Evolutionary conservation across 169 alveolate species (phyloP).

Genomic region (Cryptosporidium bovis): DNA sequence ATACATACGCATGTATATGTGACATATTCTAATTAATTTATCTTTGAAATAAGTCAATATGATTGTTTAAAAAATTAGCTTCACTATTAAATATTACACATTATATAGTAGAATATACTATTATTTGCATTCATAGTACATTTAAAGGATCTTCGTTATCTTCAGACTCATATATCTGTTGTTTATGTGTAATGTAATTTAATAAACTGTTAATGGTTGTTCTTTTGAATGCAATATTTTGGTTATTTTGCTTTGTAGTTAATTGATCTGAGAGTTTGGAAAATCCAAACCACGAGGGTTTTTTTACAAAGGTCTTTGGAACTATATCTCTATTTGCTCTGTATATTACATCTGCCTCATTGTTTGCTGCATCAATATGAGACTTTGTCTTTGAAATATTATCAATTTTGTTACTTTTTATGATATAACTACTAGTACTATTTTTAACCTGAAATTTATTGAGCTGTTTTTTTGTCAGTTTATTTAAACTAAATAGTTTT

Average conservation of each 20-base stretch:
- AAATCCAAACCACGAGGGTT: constrained; percentile 60
- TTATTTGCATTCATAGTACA: constrained; percentile 17
- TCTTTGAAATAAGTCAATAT: background rate
- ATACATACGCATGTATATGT: too few relatives aligned
- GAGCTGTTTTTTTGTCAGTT: constrained; percentile 18
- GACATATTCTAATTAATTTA: background rate
- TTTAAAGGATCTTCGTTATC: constrained; percentile 67
- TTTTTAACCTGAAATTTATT: constrained; percentile 18
- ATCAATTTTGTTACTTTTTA: too few relatives aligned
- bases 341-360: too few relatives aligned
- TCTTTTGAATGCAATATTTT: background rate
- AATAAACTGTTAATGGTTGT: background rate
- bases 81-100: background rate
- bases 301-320: background rate
- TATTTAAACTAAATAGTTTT: constrained; percentile 33
- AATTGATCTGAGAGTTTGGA: constrained; percentile 3
- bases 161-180: constrained; percentile 67
- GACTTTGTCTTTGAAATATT: too few relatives aligned
- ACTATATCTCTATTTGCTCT: too few relatives aligned
- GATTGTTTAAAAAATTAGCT: background rate
- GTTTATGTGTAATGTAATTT: constrained; percentile 17
- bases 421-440: background rate
- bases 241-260: background rate
- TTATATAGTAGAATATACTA: background rate
- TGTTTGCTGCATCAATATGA: too few relatives aligned